A percentile compares a stretch with the other conserved stretches of the same genome.
These are phyloP conservation scores for Argentina anserina DNA, from an alignment of 306 rosid genomes.

Conservation along the genomic window DNA sequence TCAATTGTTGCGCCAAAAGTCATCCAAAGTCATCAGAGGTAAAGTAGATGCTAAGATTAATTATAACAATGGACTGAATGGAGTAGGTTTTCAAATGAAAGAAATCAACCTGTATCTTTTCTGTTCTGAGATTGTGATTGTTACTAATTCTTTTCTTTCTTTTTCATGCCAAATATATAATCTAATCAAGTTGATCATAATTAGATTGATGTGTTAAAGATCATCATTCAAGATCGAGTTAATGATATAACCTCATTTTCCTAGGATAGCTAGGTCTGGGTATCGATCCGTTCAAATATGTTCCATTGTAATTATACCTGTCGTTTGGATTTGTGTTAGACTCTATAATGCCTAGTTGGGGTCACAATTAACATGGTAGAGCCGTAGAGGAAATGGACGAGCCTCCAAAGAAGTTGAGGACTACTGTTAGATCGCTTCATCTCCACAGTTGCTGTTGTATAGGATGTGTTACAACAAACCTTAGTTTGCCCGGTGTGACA, in stretches of 20 bases:
- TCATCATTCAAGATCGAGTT: not conserved
- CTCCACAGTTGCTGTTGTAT: no score
- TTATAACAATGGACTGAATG: constrained; percentile 27
- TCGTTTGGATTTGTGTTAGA: no score
- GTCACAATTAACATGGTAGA: no score
- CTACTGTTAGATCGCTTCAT: no score
- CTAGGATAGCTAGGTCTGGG: not conserved
- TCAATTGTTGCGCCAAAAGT: not conserved
- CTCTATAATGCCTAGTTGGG: no score
- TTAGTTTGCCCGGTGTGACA: no score
- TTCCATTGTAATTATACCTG: no score
- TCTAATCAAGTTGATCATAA: not conserved
- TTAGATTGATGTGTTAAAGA: not conserved
- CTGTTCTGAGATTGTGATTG: not conserved
- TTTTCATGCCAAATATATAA: not conserved
- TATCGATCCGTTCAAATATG: no score
- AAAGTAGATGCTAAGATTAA: constrained; percentile 12
- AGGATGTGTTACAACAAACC: no score
- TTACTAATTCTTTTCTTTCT: not conserved
- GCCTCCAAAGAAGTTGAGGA: no score
- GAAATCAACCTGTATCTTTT: not conserved
- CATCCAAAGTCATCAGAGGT: not conserved
- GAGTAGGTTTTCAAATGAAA: constrained; percentile 19
- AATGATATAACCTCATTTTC: not conserved
- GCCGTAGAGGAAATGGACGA: no score